These are phyloP conservation scores for Pisolithus microcarpus DNA, from an alignment of 768 basidiomycete species.

Conservation along the genomic window DNA sequence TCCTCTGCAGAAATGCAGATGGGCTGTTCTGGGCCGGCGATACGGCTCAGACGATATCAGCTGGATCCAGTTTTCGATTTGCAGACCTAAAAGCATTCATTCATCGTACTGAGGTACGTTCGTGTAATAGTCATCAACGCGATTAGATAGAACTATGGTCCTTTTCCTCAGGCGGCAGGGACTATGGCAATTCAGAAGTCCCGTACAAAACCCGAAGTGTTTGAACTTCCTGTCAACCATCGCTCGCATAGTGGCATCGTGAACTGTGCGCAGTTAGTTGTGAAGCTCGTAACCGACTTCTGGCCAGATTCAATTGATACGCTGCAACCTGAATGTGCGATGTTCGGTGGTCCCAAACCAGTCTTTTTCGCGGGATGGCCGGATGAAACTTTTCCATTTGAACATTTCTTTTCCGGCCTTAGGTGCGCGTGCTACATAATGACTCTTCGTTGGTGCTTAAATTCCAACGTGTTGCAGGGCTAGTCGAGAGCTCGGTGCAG, in stretches of 20 bases:
- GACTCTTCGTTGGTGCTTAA: neutral
- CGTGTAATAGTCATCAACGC: conserved; percentile 14
- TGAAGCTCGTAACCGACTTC: conserved; percentile 52
- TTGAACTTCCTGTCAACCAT: conserved; percentile 59
- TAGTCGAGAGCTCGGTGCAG: conserved; percentile 52
- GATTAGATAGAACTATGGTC: neutral
- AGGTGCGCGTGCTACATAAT: conserved; percentile 26
- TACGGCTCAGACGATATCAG: conserved; percentile 71
- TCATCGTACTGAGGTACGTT: conserved; percentile 50
- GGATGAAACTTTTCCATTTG: conserved; percentile 34
- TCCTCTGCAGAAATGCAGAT: conserved; percentile 52
- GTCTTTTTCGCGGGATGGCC: conserved; percentile 51
- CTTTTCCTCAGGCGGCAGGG: neutral
- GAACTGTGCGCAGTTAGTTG: conserved; percentile 56
- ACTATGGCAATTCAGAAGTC: neutral
- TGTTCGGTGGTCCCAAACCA: conserved; percentile 48
- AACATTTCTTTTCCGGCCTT: conserved; percentile 50
- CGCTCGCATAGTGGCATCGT: conserved; percentile 71
- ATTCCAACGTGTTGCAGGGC: conserved; percentile 28
- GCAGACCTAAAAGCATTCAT: conserved; percentile 64
- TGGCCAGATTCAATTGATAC: conserved; percentile 62
- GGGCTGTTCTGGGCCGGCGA: conserved; percentile 78
- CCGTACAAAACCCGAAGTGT: conserved; percentile 22
- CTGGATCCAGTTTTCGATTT: conserved; percentile 67
- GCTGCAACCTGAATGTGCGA: conserved; percentile 47